These are phyloP conservation scores for Termitomyces sp. DNA, from an alignment of 768 basidiomycete genomes.

Conservation along the genomic window DNA sequence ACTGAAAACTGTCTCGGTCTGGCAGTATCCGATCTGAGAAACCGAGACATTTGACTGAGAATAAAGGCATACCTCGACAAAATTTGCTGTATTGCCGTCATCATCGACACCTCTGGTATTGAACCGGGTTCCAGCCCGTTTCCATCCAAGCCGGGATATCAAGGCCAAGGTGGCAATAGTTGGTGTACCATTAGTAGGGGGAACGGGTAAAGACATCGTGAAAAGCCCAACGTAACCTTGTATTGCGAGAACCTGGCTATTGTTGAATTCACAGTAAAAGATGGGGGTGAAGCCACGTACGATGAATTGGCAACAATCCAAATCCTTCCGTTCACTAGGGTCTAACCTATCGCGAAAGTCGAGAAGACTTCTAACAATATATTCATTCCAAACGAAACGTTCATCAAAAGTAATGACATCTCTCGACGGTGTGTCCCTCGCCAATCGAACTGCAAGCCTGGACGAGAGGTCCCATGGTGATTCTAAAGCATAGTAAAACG, in stretches of 20 bases:
- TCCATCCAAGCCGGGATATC: conserved; percentile 88
- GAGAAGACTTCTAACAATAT: conserved; percentile 79
- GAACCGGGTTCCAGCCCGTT: conserved; percentile 94
- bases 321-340: conserved; percentile 55
- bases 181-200: conserved; percentile 68
- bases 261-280: conserved; percentile 4
- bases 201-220: conserved; percentile 71
- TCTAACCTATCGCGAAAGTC: conserved; percentile 84
- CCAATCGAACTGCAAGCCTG: conserved; percentile 65
- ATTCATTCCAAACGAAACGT: conserved; percentile 94
- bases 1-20: conserved; percentile 90
- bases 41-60: conserved; percentile 2
- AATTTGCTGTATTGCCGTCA: conserved; percentile 92
- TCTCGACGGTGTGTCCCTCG: conserved; percentile 37
- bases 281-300: conserved; percentile 38
- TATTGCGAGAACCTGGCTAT: conserved; percentile 71
- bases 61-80: conserved; percentile 70
- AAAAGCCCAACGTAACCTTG: conserved; percentile 92
- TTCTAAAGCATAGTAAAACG: conserved; percentile 88
- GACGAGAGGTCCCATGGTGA: conserved; percentile 89
- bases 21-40: conserved; percentile 14
- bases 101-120: conserved; percentile 96
- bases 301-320: conserved; percentile 83
- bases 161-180: conserved; percentile 71
- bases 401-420: conserved; percentile 69